These are phyloP conservation scores for Kuraishia hungarica DNA, from an alignment of 805 yeast genomes.

Conservation along the genomic window DNA sequence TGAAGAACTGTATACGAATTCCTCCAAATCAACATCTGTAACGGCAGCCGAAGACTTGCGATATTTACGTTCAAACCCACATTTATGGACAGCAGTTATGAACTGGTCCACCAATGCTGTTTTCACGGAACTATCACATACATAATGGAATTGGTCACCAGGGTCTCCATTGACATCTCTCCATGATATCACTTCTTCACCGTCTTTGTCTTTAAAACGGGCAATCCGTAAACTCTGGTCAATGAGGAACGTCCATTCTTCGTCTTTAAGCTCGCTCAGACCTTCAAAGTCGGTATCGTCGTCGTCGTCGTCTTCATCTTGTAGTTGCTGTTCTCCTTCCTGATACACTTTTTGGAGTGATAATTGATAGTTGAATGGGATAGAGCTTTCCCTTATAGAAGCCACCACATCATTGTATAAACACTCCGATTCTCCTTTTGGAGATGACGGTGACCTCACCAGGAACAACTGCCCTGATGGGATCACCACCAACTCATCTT, in stretches of 20 bases:
- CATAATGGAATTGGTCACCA: conserved; percentile 78
- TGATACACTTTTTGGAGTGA: conserved; percentile 60
- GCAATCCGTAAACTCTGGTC: conserved; percentile 52
- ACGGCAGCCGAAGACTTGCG: conserved; percentile 40
- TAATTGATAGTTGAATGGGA: conserved; percentile 60
- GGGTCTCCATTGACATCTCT: conserved; percentile 75
- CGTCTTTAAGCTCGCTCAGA: conserved; percentile 28
- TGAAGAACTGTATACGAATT: conserved; percentile 36
- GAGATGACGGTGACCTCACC: conserved; percentile 67
- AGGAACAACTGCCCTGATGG: conserved; percentile 77
- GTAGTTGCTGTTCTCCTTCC: conserved; percentile 60
- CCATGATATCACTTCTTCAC: conserved; percentile 65
- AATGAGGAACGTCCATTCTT: conserved; percentile 67
- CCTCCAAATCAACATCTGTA: conserved; percentile 39
- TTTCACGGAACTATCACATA: conserved; percentile 54
- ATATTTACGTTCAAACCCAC: conserved; percentile 73
- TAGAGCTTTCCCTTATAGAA: conserved; percentile 57
- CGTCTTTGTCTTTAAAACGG: conserved; percentile 41
- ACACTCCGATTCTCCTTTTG: conserved; percentile 81
- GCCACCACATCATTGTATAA: conserved; percentile 76
- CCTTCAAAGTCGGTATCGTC: conserved; percentile 27
- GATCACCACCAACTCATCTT: conserved; percentile 55
- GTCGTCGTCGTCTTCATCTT: conserved; percentile 36
- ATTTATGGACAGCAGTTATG: conserved; percentile 49
- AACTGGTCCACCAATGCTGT: conserved; percentile 53